Evolutionary conservation across 1,284 basidiomycete species (phyloP).

Genomic region (Athelia psychrophila): DNA sequence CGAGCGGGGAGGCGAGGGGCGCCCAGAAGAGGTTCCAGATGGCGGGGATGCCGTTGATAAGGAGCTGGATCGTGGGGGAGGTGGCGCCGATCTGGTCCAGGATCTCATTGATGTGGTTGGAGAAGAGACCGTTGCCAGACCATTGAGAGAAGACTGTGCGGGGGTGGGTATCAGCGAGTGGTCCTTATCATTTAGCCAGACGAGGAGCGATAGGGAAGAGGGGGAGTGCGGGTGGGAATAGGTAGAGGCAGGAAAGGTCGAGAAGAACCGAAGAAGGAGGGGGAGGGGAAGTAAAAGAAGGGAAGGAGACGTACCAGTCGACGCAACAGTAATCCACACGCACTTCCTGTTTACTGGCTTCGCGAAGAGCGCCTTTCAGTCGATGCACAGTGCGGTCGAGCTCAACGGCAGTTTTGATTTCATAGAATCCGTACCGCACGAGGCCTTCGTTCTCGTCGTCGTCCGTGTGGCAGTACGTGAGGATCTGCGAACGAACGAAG

Average conservation of each 20-base stretch:
- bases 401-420: constrained; percentile 73
- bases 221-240: too few species aligned
- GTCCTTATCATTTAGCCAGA: too few species aligned
- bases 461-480: constrained; percentile 77
- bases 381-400: constrained; percentile 56
- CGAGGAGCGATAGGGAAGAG: too few species aligned
- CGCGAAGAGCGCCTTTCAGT: constrained; percentile 57
- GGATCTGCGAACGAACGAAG: too few species aligned
- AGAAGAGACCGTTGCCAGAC: constrained; percentile 75
- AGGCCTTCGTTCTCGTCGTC: constrained; percentile 69
- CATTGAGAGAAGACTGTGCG: constrained; percentile 69
- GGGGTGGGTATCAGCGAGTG: too few species aligned
- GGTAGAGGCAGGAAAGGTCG: too few species aligned
- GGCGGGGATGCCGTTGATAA: constrained; percentile 73
- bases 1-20: constrained; percentile 50
- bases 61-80: constrained; percentile 53
- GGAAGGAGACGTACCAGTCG: too few species aligned
- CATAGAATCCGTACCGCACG: constrained; percentile 69
- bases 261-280: too few species aligned
- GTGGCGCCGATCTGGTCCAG: constrained; percentile 72
- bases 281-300: too few species aligned
- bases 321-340: constrained; percentile 62
- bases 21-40: constrained; percentile 75
- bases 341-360: constrained; percentile 67
- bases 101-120: constrained; percentile 73